These are phyloP conservation scores for Galeopsis tetrahit DNA, from an alignment of 257 asterid genomes.

Conservation along the genomic window DNA sequence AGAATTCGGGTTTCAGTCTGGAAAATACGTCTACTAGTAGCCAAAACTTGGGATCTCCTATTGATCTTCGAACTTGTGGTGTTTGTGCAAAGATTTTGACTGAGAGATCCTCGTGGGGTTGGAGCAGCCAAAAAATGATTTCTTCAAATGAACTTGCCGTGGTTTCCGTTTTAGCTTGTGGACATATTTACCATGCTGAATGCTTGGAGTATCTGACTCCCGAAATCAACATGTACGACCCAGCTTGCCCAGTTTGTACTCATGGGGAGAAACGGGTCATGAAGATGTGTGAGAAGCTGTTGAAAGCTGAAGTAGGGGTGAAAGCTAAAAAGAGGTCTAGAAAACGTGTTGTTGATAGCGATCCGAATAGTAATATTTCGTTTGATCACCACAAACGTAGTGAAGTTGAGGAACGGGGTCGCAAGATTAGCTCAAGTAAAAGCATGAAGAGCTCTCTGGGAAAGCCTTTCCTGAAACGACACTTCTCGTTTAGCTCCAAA, in stretches of 20 bases:
- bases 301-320: slow-evolving; percentile 72
- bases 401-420: slow-evolving; percentile 47
- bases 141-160: slow-evolving; percentile 75
- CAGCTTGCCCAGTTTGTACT: slow-evolving; percentile 88
- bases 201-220: slow-evolving; percentile 96
- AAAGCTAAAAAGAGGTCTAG: slow-evolving; percentile 59
- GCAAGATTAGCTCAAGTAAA: slow-evolving; percentile 62
- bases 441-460: slow-evolving; percentile 60
- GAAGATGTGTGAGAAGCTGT: slow-evolving; percentile 79
- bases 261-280: slow-evolving; percentile 74
- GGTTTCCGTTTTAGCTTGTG: slow-evolving; percentile 83
- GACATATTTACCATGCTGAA: slow-evolving; percentile 90
- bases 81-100: slow-evolving; percentile 76
- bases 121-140: slow-evolving; percentile 67
- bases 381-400: slow-evolving; percentile 51
- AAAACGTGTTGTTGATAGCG: slow-evolving; percentile 58
- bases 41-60: slow-evolving; percentile 49
- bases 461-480: slow-evolving; percentile 76
- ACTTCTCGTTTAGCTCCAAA: slow-evolving; percentile 73
- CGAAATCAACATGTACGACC: slow-evolving; percentile 81
- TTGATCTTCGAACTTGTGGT: slow-evolving; percentile 78
- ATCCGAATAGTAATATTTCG: slow-evolving; percentile 43
- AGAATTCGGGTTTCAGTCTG: slow-evolving; percentile 52
- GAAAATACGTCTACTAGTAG: slow-evolving; percentile 58
- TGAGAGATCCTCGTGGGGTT: slow-evolving; percentile 73